phyloP scores from a whole-genome alignment of 352 stramenopile species.

The Pythium periplocum region DNA sequence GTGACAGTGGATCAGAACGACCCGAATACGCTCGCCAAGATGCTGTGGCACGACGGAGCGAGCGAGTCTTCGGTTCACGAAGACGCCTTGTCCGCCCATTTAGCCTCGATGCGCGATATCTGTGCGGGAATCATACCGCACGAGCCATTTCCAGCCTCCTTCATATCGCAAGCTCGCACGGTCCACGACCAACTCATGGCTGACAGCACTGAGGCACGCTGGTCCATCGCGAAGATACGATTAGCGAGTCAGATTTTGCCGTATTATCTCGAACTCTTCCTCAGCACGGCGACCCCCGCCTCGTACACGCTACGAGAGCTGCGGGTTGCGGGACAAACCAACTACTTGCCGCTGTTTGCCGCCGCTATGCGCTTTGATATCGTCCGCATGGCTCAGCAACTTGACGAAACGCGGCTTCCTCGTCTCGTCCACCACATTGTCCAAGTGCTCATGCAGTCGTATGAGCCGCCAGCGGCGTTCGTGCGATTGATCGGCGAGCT shows the following conservation, averaged over 20 bases:
- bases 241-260: constrained; percentile 7
- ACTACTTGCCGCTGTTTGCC: constrained; percentile 29
- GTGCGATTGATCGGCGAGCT: constrained; percentile 41
- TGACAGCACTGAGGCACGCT: constrained; percentile 7
- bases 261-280: constrained; percentile 18
- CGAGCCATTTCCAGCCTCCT: constrained; percentile 29
- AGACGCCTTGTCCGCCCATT: constrained; percentile 35
- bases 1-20: background rate
- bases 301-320: background rate
- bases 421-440: constrained; percentile 41
- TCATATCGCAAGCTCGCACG: constrained; percentile 13
- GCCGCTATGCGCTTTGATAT: constrained; percentile 31
- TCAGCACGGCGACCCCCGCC: constrained; percentile 8
- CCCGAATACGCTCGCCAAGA: no score
- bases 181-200: constrained; percentile 1
- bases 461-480: constrained; percentile 27
- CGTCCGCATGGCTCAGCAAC: constrained; percentile 25
- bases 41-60: constrained; percentile 13
- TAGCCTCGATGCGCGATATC: constrained; percentile 19
- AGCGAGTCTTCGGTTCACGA: no score
- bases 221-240: constrained; percentile 5
- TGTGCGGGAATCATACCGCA: constrained; percentile 35
- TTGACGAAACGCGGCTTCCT: constrained; percentile 32
- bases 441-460: constrained; percentile 34
- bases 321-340: background rate